phyloP scores from a whole-genome alignment of 2,329 filamentous ascomycete species.

The Ceratocystis alfenasii region DNA sequence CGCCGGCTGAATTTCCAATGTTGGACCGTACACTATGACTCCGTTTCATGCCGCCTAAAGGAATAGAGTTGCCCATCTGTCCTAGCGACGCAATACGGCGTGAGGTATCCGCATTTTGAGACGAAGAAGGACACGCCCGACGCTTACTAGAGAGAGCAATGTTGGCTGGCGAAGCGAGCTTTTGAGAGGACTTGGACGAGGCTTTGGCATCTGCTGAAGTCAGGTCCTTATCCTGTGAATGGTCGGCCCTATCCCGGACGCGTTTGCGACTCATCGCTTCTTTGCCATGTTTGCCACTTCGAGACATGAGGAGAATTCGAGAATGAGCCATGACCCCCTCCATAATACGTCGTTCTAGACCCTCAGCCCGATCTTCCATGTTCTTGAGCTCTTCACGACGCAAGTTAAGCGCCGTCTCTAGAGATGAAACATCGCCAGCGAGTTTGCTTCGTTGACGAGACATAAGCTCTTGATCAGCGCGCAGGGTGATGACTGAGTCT shows the following conservation, averaged over 20 bases:
- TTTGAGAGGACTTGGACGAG: neutral
- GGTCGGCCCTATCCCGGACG: constrained; percentile 29
- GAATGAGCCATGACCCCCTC: constrained; percentile 96
- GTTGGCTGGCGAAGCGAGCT: constrained; percentile 33
- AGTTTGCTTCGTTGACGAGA: constrained; percentile 66
- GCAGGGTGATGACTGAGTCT: constrained; percentile 45
- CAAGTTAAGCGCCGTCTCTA: constrained; percentile 81
- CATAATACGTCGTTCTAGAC: constrained; percentile 79
- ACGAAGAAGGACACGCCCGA: constrained; percentile 33
- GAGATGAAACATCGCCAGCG: constrained; percentile 72
- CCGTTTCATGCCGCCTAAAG: constrained; percentile 54
- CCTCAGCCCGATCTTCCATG: constrained; percentile 83
- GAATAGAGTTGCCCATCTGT: constrained; percentile 70
- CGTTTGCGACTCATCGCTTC: constrained; percentile 51
- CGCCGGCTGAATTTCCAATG: constrained; percentile 29
- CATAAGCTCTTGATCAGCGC: constrained; percentile 62
- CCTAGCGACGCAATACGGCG: constrained; percentile 82
- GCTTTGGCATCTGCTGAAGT: constrained; percentile 21
- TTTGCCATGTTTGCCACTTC: constrained; percentile 39
- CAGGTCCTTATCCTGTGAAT: constrained; percentile 21
- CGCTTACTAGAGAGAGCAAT: constrained; percentile 45
- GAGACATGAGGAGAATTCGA: constrained; percentile 70
- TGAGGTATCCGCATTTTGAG: neutral
- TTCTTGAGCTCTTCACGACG: constrained; percentile 80
- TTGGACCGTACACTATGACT: constrained; percentile 59